Evolutionary conservation across 805 yeast genomes (phyloP).

Genomic region (Nakazawaea laoshanensis): DNA sequence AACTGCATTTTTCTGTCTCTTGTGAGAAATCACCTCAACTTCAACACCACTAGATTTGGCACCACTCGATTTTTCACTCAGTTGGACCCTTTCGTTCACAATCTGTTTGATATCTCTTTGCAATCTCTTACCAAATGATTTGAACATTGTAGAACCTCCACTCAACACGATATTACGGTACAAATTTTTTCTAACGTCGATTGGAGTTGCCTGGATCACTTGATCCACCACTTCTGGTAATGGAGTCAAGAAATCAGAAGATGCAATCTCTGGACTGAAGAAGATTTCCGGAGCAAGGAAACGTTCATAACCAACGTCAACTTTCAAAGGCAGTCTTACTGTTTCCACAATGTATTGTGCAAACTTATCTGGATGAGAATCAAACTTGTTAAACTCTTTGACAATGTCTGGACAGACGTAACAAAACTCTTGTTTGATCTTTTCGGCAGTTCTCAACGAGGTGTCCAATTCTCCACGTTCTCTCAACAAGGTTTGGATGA

Average conservation of each 20-base stretch:
- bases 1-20: constrained; percentile 96
- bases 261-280: constrained; percentile 95
- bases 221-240: constrained; percentile 93
- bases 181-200: constrained; percentile 94
- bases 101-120: constrained; percentile 88
- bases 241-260: constrained; percentile 92
- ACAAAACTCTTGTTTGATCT: constrained; percentile 93
- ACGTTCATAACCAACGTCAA: constrained; percentile 96
- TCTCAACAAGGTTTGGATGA: constrained; percentile 87
- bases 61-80: constrained; percentile 69
- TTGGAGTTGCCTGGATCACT: constrained; percentile 91
- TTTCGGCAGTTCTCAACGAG: constrained; percentile 90
- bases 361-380: constrained; percentile 87
- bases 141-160: constrained; percentile 98
- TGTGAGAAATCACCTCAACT: constrained; percentile 94
- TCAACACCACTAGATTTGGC: constrained; percentile 88
- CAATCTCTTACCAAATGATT: constrained; percentile 94
- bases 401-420: constrained; percentile 97
- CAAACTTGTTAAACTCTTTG: constrained; percentile 90
- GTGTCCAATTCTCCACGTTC: constrained; percentile 97
- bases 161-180: constrained; percentile 92
- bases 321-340: constrained; percentile 33
- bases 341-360: constrained; percentile 88
- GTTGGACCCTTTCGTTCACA: constrained; percentile 82
- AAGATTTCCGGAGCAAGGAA: constrained; percentile 98